Conservation (phyloP, 768 basidiomycete species). For the Mycena kentingensis region DNA sequence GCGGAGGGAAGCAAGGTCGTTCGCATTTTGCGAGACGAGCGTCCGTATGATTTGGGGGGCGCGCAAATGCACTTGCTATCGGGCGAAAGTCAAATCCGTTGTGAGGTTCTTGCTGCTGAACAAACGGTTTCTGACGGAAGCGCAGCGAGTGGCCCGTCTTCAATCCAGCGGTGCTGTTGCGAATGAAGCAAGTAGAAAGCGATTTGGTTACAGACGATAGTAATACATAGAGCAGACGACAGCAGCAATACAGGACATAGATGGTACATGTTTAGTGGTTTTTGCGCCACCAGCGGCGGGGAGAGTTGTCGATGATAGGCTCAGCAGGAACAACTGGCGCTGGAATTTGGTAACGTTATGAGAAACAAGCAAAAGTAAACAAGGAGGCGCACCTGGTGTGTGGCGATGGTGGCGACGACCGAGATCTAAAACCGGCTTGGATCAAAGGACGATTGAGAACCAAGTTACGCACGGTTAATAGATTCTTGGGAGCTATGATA, state of each 20-base stretch:
- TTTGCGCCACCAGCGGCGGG: slow-evolving; percentile 9
- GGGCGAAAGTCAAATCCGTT: slow-evolving; percentile 3
- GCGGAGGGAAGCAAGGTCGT: slow-evolving; percentile 15
- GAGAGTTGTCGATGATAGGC: background rate
- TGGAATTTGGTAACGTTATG: slow-evolving; percentile 12
- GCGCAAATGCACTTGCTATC: slow-evolving; percentile 32
- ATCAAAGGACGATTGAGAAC: background rate
- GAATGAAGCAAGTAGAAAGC: background rate
- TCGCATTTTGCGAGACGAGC: slow-evolving; percentile 29
- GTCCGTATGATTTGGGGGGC: slow-evolving; percentile 41
- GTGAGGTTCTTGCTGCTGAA: background rate
- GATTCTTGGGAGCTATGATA: slow-evolving; percentile 17
- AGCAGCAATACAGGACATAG: background rate
- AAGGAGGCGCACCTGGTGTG: slow-evolving; percentile 16
- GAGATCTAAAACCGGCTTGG: background rate
- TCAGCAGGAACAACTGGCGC: slow-evolving; percentile 23
- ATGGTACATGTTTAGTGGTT: background rate
- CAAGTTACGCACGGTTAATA: slow-evolving; percentile 4
- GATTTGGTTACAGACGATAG: background rate
- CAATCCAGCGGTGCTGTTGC: background rate
- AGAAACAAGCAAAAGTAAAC: slow-evolving; percentile 9
- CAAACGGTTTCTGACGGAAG: background rate
- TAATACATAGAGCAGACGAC: background rate
- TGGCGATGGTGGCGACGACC: slow-evolving; percentile 10
- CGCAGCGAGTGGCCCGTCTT: background rate